These are phyloP conservation scores for Rhynchospora tenuis DNA, from an alignment of 176 grass and related monocot genomes.

Conservation along the genomic window DNA sequence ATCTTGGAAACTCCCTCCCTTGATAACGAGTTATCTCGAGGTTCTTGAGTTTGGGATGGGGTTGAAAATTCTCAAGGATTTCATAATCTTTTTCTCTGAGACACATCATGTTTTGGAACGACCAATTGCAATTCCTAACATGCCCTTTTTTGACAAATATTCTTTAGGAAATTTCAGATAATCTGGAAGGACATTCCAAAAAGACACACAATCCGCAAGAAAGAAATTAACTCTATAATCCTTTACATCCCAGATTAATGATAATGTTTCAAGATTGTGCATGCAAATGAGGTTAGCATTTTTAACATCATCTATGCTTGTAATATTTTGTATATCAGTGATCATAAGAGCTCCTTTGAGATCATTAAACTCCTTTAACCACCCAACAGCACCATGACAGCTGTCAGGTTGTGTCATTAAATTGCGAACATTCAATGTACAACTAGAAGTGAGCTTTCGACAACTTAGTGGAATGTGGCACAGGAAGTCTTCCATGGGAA, in stretches of 20 bases:
- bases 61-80: background rate
- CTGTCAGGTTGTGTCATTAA: background rate
- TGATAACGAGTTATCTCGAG: background rate
- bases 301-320: background rate
- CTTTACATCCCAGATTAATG: background rate
- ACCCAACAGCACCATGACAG: background rate
- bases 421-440: background rate
- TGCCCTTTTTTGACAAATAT: background rate
- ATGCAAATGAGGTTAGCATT: background rate
- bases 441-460: background rate
- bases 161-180: background rate
- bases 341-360: background rate
- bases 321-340: background rate
- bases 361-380: conserved; percentile 9
- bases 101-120: background rate
- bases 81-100: background rate
- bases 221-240: too few relatives aligned
- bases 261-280: background rate
- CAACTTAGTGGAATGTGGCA: background rate
- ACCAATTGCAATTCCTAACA: background rate
- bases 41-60: conserved; percentile 7
- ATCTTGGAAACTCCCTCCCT: background rate
- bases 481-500: background rate
- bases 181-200: too few relatives aligned
- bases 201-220: too few relatives aligned